Conservation (phyloP, 257 asterid species). For the Capsicum baccatum region DNA sequence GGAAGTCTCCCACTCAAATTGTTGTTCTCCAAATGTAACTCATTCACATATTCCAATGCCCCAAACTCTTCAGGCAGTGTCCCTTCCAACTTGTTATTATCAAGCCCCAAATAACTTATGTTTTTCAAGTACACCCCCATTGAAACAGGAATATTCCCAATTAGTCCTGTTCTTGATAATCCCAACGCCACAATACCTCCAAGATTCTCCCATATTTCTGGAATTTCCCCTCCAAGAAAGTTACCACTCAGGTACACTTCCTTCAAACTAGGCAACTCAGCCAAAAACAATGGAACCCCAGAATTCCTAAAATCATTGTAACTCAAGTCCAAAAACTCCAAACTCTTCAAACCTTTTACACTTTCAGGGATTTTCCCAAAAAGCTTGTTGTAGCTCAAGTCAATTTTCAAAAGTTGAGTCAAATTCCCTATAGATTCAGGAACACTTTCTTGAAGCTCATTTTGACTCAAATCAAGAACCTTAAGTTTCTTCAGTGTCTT, state of each 20-base stretch:
- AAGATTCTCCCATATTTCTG: conserved; percentile 72
- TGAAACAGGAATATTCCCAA: conserved; percentile 71
- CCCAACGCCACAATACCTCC: conserved; percentile 66
- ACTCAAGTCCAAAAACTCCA: conserved; percentile 79
- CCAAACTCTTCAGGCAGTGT: conserved; percentile 71
- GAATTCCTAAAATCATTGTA: conserved; percentile 51
- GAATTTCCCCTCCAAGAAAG: conserved; percentile 72
- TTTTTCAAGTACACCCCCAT: conserved; percentile 64
- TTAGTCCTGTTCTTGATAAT: conserved; percentile 61
- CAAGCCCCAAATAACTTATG: conserved; percentile 66
- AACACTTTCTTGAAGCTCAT: conserved; percentile 50
- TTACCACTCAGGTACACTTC: conserved; percentile 76
- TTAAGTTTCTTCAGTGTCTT: conserved; percentile 52
- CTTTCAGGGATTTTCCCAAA: conserved; percentile 66
- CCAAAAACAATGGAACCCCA: conserved; percentile 66
- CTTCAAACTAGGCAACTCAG: conserved; percentile 60
- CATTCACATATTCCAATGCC: conserved; percentile 54
- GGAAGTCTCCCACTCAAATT: conserved; percentile 79
- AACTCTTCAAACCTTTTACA: conserved; percentile 45
- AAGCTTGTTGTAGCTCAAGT: conserved; percentile 64
- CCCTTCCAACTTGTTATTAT: conserved; percentile 73
- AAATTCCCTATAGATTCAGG: conserved; percentile 61
- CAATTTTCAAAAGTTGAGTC: conserved; percentile 62
- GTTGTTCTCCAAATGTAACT: conserved; percentile 78
- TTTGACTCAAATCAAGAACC: conserved; percentile 73